Percentiles rank a stretch among this genome's conserved stretches.
Conservation (phyloP, 2,329 filamentous ascomycete genomes). For the Microdochium trichocladiopsis region DNA sequence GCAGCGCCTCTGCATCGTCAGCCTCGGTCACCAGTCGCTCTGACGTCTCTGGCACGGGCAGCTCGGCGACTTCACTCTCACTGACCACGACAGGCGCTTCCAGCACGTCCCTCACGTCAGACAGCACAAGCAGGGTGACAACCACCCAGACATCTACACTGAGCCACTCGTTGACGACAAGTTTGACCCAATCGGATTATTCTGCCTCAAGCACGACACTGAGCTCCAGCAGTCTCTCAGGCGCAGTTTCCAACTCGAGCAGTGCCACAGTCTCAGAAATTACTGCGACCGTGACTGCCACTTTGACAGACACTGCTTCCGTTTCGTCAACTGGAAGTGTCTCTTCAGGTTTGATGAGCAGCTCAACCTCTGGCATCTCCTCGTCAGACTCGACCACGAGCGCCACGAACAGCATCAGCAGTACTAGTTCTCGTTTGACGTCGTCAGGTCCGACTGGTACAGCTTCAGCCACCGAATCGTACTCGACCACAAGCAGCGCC, state of each 20-base stretch:
- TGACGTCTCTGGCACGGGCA: no score
- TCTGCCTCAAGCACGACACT: background rate
- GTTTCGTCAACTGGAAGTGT: background rate
- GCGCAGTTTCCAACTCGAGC: background rate
- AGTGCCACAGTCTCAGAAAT: background rate
- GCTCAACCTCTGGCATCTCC: background rate
- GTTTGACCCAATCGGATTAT: background rate
- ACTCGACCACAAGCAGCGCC: no score
- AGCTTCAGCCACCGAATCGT: no score
- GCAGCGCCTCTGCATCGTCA: background rate
- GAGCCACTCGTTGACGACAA: background rate
- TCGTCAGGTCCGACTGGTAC: conserved; percentile 11
- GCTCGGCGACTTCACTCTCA: no score
- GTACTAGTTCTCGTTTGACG: background rate
- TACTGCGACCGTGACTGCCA: background rate
- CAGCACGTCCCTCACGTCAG: background rate
- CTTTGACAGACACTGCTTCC: background rate
- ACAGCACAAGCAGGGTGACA: background rate
- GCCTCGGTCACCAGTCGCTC: no score
- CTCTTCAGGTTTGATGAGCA: no score
- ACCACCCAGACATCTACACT: background rate
- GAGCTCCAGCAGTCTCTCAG: background rate
- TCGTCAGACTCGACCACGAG: background rate
- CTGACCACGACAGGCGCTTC: no score
- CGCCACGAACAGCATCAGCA: background rate